Evolutionary conservation across 2,329 filamentous ascomycete genomes (phyloP).

Genomic region (Alternaria rosae): DNA sequence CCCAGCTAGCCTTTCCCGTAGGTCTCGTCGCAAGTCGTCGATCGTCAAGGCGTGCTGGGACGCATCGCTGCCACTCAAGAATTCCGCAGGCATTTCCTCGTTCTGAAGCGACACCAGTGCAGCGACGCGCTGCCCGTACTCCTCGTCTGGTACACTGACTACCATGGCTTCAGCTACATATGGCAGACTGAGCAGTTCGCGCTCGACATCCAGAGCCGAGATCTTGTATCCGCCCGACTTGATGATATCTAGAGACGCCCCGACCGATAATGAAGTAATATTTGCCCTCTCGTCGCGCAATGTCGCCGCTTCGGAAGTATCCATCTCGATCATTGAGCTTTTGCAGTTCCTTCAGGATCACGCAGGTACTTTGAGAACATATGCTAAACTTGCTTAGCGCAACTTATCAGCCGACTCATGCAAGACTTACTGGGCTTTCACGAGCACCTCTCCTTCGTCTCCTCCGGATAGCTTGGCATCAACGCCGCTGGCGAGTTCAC

Average conservation of each 20-base stretch:
- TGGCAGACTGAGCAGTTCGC: slow-evolving; percentile 59
- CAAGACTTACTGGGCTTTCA: slow-evolving; percentile 42
- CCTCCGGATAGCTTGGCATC: slow-evolving; percentile 54
- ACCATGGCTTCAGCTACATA: slow-evolving; percentile 62
- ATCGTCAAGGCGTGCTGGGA: slow-evolving; percentile 43
- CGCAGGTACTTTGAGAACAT: slow-evolving; percentile 53
- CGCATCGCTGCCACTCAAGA: slow-evolving; percentile 22
- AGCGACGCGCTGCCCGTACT: slow-evolving; percentile 64
- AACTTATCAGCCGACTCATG: neutral
- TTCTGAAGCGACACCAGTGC: slow-evolving; percentile 57
- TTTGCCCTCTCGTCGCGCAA: slow-evolving; percentile 49
- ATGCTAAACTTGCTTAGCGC: slow-evolving; percentile 28
- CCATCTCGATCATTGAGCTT: slow-evolving; percentile 57
- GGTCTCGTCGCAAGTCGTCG: slow-evolving; percentile 53
- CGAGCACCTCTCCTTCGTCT: slow-evolving; percentile 59
- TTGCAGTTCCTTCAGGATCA: slow-evolving; percentile 55
- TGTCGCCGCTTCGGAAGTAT: slow-evolving; percentile 60
- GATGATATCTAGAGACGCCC: slow-evolving; percentile 62
- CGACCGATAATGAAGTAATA: slow-evolving; percentile 63
- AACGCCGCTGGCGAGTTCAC: slow-evolving; percentile 49
- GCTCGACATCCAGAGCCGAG: slow-evolving; percentile 62
- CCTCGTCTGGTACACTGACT: slow-evolving; percentile 61
- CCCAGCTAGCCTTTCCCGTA: slow-evolving; percentile 54
- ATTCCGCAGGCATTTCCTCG: slow-evolving; percentile 35
- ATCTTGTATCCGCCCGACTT: slow-evolving; percentile 65